phyloP scores from a whole-genome alignment of 495 filamentous ascomycete genomes.

The Daldinia concentrica region DNA sequence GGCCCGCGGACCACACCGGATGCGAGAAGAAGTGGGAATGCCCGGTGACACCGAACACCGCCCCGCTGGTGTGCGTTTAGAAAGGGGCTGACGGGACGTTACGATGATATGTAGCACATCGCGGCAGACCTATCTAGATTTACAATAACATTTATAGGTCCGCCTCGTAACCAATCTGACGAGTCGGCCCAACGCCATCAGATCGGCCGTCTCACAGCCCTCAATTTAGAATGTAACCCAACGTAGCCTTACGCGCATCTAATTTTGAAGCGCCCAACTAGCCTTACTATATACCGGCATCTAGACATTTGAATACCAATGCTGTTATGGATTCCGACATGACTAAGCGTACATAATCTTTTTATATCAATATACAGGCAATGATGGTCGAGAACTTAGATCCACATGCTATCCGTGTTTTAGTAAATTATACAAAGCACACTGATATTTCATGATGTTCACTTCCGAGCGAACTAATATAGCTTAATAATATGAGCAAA shows the following conservation, averaged over 20 bases:
- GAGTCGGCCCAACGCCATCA: constrained; percentile 26
- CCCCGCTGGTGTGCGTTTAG: constrained; percentile 20
- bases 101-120: constrained; percentile 33
- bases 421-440: too few relatives aligned
- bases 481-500: not conserved
- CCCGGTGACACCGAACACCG: constrained; percentile 14
- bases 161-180: constrained; percentile 24
- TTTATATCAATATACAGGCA: not conserved
- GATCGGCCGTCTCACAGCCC: constrained; percentile 25
- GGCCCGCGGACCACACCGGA: constrained; percentile 24
- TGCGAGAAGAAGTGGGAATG: constrained; percentile 5
- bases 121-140: constrained; percentile 16
- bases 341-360: not conserved
- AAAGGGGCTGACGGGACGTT: constrained; percentile 36
- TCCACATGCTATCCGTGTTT: too few relatives aligned
- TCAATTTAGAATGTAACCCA: constrained; percentile 32
- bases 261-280: constrained; percentile 23
- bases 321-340: constrained; percentile 12
- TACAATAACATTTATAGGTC: constrained; percentile 19
- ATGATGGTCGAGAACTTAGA: not conserved
- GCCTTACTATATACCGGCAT: constrained; percentile 27
- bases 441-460: not conserved
- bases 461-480: not conserved
- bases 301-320: not conserved
- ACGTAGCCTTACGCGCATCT: constrained; percentile 23